Evolutionary conservation across 345 rosid species (phyloP), one percentile per base, ranked within the genome.

Genomic region (Geranium brycei): DNA sequence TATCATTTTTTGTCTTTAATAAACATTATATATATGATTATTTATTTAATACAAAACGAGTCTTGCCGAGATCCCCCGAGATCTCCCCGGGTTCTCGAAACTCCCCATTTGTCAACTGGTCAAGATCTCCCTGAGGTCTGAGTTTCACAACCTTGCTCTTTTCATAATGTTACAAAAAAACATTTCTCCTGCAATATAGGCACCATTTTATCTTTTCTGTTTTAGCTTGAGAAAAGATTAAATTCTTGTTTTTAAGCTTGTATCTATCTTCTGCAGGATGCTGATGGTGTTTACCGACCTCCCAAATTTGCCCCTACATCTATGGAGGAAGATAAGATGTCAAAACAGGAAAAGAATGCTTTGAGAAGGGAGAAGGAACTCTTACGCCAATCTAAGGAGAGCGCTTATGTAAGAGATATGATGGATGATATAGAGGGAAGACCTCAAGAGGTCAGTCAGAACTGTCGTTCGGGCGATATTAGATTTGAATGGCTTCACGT

Each of bases 371-470:
- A 85, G 76, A 90, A 77, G 59, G 76, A 85, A 78, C 75, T 78
- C 51, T 62, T 82, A 30, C 77, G 81, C 10, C 79, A 69, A 74
- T 84, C 89, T 38, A 80, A 77, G 30, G 83, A 77, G 55, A 81
- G 83, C 69, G 64, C 81, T 41, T 85, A 77, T 74, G 69, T 88
- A 72, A 86, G 86, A 73, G 87, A 81, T 64, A 51, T 89, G 74
- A 76, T 87, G 77, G 82, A 89, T 70, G 85, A 93, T n/a, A 62
- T 90, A 51, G 87, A 90, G 73, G 97, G 80, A 62, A 83, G 68
- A 71, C 99, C 99, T 64, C 91, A 85, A 75, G 99, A 89, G 87
- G 98, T 91, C 41, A 10, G 80, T 69, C 35, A 47, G 8, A 30
- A 40, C 55, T 64, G n/a, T 17, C 57, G 63, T 72, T 61, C n/a